Base-by-base conservation (phyloP, 176 grass and related monocot genomes). In the Hordeum marinum region DNA sequence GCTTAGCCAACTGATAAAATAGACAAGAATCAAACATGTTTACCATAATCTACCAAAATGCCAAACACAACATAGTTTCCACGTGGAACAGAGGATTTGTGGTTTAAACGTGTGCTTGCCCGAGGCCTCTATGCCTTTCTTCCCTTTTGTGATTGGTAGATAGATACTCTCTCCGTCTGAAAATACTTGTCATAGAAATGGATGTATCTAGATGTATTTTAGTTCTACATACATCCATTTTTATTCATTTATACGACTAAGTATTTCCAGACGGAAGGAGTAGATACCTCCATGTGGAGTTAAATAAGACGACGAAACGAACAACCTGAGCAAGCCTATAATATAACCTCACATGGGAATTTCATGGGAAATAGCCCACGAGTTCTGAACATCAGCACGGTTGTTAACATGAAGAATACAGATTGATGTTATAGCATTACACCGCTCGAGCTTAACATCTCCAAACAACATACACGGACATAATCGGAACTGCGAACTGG, bases 401-500 rank as follows among this genome's bases (percentile, higher is more conserved):
- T 18, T 21, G 31, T n/a, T 26, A 68, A 23, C 58, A 65, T 26
- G 36, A 54, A 80, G 14, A 63, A 54, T 41, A 79, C 40, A 12
- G 42, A 58, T 67, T 24, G 50, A 68, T 66, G 72, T 9, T 84
- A 58, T 68, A 84, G 25, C 20, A 14, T 50, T 55, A 84, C 43
- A 68, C 14, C 9, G 46, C 46, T 75, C 21, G 50, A 74, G 59
- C 58, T 79, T 43, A 27, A 29, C 24, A 18, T 65, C 80, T 71
- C 43, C 72, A 78, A 68, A 43, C 8, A 29, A 14, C 37, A 36
- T 4, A 81, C 39, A 66, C n/a, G 15, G 37, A 21, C 67, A 67
- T 31, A 87, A 67, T 73, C 65, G 10, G 12, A 82, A 54, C 31
- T 36, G 20, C 34, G 42, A 86, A 89, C 62, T 75, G 60, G 29